Percentiles rank a stretch among this genome's conserved stretches.
Evolutionary conservation across 352 stramenopile species (phyloP).

Genomic region (Globisporangium irregulare): DNA sequence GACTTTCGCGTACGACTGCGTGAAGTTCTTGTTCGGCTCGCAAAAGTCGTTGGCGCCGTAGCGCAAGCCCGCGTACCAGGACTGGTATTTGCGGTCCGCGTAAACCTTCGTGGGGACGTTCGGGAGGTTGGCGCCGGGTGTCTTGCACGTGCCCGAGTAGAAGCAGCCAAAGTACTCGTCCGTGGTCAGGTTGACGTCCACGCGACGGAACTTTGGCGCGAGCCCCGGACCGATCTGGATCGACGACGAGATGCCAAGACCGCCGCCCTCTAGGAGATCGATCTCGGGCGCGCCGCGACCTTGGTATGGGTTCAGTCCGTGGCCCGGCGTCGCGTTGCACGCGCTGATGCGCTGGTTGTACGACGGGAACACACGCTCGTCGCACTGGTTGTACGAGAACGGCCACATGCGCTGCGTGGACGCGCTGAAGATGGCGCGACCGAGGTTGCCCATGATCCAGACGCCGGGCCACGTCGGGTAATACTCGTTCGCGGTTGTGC

Average conservation of each 20-base stretch:
- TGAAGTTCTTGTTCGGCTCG: conserved; percentile 19
- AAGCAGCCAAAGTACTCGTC: conserved; percentile 33
- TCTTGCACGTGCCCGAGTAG: conserved; percentile 40
- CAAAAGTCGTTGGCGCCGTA: conserved; percentile 66
- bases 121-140: conserved; percentile 48
- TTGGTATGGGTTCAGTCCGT: conserved; percentile 84
- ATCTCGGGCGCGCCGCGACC: conserved; percentile 94
- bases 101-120: conserved; percentile 53
- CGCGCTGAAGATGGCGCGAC: conserved; percentile 91
- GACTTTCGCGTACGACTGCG: conserved; percentile 48
- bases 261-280: conserved; percentile 91
- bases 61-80: conserved; percentile 55
- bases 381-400: conserved; percentile 93
- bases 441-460: conserved; percentile 95
- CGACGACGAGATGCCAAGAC: conserved; percentile 62
- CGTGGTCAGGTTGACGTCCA: conserved; percentile 27
- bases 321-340: conserved; percentile 90
- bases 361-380: conserved; percentile 78
- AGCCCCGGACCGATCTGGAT: conserved; percentile 73
- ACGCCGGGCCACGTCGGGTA: conserved; percentile 92
- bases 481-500: conserved; percentile 27
- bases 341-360: conserved; percentile 80
- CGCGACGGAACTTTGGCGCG: conserved; percentile 43
- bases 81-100: conserved; percentile 30
- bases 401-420: conserved; percentile 95